Conservation (phyloP, 2,329 filamentous ascomycete species). For the Phyllosticta citriasiana region DNA sequence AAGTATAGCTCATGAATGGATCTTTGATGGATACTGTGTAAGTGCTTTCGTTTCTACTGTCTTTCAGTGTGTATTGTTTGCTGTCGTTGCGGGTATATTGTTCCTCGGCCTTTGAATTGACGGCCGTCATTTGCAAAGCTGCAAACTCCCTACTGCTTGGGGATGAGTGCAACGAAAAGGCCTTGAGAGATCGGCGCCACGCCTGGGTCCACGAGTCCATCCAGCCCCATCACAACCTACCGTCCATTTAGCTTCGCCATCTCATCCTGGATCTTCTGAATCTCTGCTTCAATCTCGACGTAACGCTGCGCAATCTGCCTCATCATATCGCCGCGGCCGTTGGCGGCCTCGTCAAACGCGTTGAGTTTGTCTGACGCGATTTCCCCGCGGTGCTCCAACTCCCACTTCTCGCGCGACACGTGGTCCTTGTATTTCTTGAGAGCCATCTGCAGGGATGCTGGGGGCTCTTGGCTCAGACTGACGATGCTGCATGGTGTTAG, state of each 20-base stretch:
- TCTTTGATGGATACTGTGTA: too few relatives aligned
- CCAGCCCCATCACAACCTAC: neutral
- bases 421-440: constrained; percentile 23
- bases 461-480: constrained; percentile 19
- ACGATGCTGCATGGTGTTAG: constrained; percentile 16
- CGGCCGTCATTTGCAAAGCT: too few relatives aligned
- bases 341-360: constrained; percentile 21
- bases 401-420: constrained; percentile 21
- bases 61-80: too few relatives aligned
- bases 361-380: constrained; percentile 8
- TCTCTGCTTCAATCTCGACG: constrained; percentile 25
- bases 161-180: too few relatives aligned
- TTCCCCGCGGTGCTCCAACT: constrained; percentile 19
- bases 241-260: constrained; percentile 18
- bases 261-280: constrained; percentile 22
- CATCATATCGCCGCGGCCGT: constrained; percentile 24
- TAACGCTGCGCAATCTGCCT: constrained; percentile 32
- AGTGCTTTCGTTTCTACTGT: too few relatives aligned
- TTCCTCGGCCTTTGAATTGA: too few relatives aligned
- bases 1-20: too few relatives aligned
- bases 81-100: too few relatives aligned
- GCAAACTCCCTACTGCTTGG: too few relatives aligned
- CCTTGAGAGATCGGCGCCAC: too few relatives aligned
- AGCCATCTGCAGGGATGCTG: constrained; percentile 19
- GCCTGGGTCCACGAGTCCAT: too few relatives aligned